Conservation (phyloP, 2,329 filamentous ascomycete species). For the Fusarium xylarioides region DNA sequence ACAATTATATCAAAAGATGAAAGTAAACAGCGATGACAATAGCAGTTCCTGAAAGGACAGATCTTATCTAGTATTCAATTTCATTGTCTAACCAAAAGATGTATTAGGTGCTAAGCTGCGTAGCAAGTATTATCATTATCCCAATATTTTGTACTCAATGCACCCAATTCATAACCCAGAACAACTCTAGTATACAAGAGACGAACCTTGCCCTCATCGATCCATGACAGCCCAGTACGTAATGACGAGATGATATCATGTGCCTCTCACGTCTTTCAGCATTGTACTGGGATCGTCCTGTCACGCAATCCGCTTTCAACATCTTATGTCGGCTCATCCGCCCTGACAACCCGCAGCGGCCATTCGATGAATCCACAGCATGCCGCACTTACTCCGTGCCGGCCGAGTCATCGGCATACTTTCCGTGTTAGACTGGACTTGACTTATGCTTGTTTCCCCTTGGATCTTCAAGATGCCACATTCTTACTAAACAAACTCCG, state of each 20-base stretch:
- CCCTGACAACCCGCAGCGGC: slow-evolving; percentile 22
- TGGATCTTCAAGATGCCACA: neutral
- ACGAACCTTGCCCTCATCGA: neutral
- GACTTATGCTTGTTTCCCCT: slow-evolving; percentile 18
- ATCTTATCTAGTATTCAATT: neutral
- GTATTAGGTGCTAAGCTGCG: slow-evolving; percentile 11
- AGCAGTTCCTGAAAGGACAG: neutral
- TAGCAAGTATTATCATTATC: slow-evolving; percentile 34
- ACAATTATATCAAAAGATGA: neutral
- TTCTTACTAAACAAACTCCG: slow-evolving; percentile 21
- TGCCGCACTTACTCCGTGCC: slow-evolving; percentile 38
- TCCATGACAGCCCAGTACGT: slow-evolving; percentile 5
- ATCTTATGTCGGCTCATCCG: slow-evolving; percentile 29
- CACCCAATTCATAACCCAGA: slow-evolving; percentile 16
- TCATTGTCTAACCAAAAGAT: slow-evolving; percentile 9
- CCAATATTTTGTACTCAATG: slow-evolving; percentile 12
- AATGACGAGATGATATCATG: slow-evolving; percentile 12
- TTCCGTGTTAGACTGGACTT: slow-evolving; percentile 30
- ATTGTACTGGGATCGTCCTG: slow-evolving; percentile 30
- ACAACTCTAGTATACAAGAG: slow-evolving; percentile 18
- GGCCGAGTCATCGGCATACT: slow-evolving; percentile 29
- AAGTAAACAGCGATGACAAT: neutral
- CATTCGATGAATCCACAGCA: slow-evolving; percentile 15
- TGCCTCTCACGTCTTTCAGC: slow-evolving; percentile 21
- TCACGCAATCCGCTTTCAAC: slow-evolving; percentile 39